Evolutionary conservation across 2,329 filamentous ascomycete species (phyloP).

Genomic region (Scedosporium minutisporum): DNA sequence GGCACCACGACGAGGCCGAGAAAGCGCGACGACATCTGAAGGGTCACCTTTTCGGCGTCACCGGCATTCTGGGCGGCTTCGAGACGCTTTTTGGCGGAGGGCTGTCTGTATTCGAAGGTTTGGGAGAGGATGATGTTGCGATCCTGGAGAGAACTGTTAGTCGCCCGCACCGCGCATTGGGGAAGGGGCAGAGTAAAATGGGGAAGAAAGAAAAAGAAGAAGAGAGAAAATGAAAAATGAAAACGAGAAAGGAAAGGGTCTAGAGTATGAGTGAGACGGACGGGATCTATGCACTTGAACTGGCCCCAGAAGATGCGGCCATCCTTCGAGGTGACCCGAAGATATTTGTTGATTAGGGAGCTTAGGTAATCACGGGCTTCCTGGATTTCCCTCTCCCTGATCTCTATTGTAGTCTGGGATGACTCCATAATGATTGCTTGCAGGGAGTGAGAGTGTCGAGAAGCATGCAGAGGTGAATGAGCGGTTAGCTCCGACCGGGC

Average conservation of each 20-base stretch:
- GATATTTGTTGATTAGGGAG: constrained; percentile 65
- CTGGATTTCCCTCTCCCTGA: constrained; percentile 33
- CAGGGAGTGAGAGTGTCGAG: neutral
- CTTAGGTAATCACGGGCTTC: constrained; percentile 47
- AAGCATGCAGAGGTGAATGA: neutral
- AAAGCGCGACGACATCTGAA: constrained; percentile 75
- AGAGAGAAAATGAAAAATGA: too few species aligned
- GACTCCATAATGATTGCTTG: neutral
- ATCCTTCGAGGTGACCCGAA: constrained; percentile 74
- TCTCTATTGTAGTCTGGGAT: neutral
- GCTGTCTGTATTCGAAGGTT: constrained; percentile 82
- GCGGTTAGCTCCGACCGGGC: neutral
- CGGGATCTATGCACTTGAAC: constrained; percentile 91
- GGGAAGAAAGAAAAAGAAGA: neutral
- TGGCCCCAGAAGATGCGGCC: constrained; percentile 79
- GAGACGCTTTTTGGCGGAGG: constrained; percentile 40
- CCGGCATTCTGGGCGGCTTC: constrained; percentile 22
- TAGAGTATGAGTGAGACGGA: constrained; percentile 30
- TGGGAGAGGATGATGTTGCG: constrained; percentile 78
- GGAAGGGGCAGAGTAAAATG: neutral
- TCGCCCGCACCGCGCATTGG: neutral
- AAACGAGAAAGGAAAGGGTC: constrained; percentile 1
- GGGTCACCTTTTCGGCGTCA: constrained; percentile 37
- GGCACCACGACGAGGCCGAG: constrained; percentile 86
- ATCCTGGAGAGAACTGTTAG: constrained; percentile 46